phyloP scores from a whole-genome alignment of 2,329 filamentous ascomycete genomes.

The Fusarium sp. region DNA sequence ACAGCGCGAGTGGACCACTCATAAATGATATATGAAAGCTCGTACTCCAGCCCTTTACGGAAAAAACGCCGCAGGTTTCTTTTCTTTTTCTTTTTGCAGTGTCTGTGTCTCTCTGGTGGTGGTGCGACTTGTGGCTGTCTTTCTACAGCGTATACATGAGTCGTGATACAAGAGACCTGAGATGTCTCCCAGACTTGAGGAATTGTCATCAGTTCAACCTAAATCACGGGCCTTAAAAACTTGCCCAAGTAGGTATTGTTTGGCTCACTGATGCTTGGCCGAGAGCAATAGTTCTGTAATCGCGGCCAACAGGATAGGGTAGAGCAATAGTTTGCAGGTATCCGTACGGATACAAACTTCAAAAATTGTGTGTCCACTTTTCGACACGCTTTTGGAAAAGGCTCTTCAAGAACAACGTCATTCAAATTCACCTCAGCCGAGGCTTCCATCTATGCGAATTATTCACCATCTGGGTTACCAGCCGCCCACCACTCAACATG shows the following conservation, averaged over 20 bases:
- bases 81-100: neutral
- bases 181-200: neutral
- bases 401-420: slow-evolving; percentile 22
- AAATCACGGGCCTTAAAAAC: neutral
- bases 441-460: neutral
- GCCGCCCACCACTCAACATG: slow-evolving; percentile 39
- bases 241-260: neutral
- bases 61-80: neutral
- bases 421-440: slow-evolving; percentile 16
- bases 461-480: neutral
- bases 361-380: neutral
- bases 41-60: neutral
- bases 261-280: neutral
- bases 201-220: neutral
- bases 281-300: neutral
- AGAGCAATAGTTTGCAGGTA: too few relatives aligned
- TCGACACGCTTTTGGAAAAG: neutral
- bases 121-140: neutral
- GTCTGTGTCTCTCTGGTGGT: neutral
- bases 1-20: slow-evolving; percentile 11
- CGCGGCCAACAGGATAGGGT: neutral
- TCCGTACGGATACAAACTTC: too few relatives aligned
- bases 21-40: slow-evolving; percentile 19
- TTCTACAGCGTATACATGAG: neutral
- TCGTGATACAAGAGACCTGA: too few relatives aligned